Conservation (phyloP, 129 eudicot genomes). For the Saussurea involucrata region DNA sequence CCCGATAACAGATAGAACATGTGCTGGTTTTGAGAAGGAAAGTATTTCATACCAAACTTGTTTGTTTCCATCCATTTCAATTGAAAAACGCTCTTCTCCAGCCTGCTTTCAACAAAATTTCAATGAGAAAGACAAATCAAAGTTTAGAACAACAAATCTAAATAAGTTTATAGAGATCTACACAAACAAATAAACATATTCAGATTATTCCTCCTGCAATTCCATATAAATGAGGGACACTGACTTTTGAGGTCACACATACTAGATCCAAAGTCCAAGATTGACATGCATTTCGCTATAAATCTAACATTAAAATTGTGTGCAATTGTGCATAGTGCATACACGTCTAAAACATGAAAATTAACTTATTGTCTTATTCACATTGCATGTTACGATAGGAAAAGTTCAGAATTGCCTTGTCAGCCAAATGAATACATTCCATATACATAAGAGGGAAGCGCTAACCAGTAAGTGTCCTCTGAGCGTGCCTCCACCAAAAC, state of each 20-base stretch:
- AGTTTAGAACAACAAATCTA: not conserved
- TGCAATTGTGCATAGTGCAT: too few species aligned
- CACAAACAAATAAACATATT: constrained; percentile 5
- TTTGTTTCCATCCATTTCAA: constrained; percentile 71
- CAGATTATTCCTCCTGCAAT: not conserved
- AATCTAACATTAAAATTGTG: not conserved
- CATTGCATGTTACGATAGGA: not conserved
- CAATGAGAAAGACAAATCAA: not conserved
- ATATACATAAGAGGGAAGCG: constrained; percentile 12
- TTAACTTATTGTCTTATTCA: not conserved
- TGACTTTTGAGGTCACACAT: not conserved
- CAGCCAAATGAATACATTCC: constrained; percentile 5
- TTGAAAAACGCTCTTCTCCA: constrained; percentile 92
- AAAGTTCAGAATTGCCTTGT: not conserved
- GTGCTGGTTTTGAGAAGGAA: constrained; percentile 88
- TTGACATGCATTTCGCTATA: not conserved
- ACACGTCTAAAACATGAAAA: not conserved
- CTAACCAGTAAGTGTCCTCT: constrained; percentile 81
- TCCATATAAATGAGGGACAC: not conserved
- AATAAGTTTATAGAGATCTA: not conserved
- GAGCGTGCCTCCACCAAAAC: constrained; percentile 92
- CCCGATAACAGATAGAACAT: constrained; percentile 58
- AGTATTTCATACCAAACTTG: constrained; percentile 91
- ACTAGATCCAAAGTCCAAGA: too few species aligned
- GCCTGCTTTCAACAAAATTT: constrained; percentile 48